phyloP scores from a whole-genome alignment of 2,329 filamentous ascomycete species.

The Westerdykella sp. region DNA sequence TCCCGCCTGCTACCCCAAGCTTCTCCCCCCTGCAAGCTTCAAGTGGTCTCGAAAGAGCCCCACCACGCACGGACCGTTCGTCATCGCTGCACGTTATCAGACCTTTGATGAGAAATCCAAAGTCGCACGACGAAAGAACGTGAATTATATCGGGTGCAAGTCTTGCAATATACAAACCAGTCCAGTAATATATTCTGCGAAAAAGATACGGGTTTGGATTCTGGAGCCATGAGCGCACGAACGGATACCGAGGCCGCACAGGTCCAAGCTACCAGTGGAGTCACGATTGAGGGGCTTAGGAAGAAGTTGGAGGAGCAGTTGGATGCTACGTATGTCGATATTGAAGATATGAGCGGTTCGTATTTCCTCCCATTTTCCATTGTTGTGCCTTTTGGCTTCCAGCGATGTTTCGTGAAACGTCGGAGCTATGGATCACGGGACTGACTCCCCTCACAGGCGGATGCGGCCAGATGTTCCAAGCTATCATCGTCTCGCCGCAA shows the following conservation, averaged over 20 bases:
- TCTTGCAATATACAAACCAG: too few relatives aligned
- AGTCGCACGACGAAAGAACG: too few relatives aligned
- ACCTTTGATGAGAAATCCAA: too few relatives aligned
- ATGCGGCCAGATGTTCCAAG: slow-evolving; percentile 65
- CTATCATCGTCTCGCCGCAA: slow-evolving; percentile 56
- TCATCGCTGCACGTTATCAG: too few relatives aligned
- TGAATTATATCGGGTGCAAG: too few relatives aligned
- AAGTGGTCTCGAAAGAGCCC: too few relatives aligned
- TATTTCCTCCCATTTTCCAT: slow-evolving; percentile 1
- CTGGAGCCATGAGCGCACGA: slow-evolving; percentile 37
- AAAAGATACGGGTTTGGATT: too few relatives aligned
- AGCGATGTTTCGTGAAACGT: too few relatives aligned
- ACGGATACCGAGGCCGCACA: slow-evolving; percentile 43
- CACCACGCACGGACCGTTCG: too few relatives aligned
- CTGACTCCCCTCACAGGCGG: slow-evolving; percentile 47
- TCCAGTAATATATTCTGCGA: too few relatives aligned
- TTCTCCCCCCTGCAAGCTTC: too few relatives aligned
- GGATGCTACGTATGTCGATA: slow-evolving; percentile 71
- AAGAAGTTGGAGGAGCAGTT: slow-evolving; percentile 64
- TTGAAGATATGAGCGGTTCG: slow-evolving; percentile 87
- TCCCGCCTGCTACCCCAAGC: too few relatives aligned
- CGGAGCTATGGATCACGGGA: neutral
- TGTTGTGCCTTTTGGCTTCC: neutral
- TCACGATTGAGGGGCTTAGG: slow-evolving; percentile 68
- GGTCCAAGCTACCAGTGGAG: slow-evolving; percentile 51